phyloP scores from a whole-genome alignment of 78 protist genomes.

The Dictyostelium capitatum region DNA sequence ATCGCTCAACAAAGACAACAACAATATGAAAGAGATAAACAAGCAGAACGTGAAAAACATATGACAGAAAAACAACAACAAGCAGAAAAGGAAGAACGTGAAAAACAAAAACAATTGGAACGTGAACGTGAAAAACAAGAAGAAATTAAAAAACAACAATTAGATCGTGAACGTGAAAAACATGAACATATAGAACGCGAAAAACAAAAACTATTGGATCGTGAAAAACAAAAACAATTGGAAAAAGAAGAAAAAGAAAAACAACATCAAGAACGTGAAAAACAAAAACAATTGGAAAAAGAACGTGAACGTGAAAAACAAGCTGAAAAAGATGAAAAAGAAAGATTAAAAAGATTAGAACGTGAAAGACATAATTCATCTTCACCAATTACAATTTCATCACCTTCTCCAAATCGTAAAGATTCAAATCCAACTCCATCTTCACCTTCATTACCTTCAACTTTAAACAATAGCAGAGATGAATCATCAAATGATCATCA shows the following conservation, averaged over 20 bases:
- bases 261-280: constrained; percentile 1
- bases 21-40: background rate
- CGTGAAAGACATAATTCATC: background rate
- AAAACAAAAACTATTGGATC: constrained; percentile 14
- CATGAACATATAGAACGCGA: constrained; percentile 29
- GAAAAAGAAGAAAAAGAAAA: constrained; percentile 1
- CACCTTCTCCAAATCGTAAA: background rate
- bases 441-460: background rate
- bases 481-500: background rate
- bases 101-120: background rate
- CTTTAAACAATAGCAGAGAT: background rate
- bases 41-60: constrained; percentile 26
- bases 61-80: background rate
- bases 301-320: background rate
- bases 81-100: background rate
- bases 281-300: constrained; percentile 27
- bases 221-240: constrained; percentile 31
- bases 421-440: background rate
- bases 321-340: constrained; percentile 27
- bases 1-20: constrained; percentile 20
- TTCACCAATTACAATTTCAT: background rate
- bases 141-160: background rate
- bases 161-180: constrained; percentile 19
- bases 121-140: constrained; percentile 11
- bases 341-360: background rate